A percentile compares a stretch with the other conserved stretches of the same genome.
phyloP scores from a whole-genome alignment of 768 basidiomycete genomes.

The Grammothele lineata region DNA sequence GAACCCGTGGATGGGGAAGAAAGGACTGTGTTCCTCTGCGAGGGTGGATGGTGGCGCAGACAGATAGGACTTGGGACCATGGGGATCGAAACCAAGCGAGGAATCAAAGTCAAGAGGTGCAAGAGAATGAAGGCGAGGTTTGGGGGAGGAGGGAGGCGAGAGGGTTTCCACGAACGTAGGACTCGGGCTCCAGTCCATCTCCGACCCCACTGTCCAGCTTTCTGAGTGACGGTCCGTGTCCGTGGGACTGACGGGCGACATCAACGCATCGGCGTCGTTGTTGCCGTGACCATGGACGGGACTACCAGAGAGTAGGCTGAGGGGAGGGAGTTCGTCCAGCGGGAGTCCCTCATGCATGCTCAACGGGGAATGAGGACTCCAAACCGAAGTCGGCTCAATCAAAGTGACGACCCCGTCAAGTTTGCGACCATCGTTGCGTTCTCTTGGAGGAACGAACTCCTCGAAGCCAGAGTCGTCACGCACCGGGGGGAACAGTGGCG shows the following conservation, averaged over 20 bases:
- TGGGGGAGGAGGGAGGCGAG: constrained; percentile 10
- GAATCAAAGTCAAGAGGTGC: constrained; percentile 3
- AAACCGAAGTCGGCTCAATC: constrained; percentile 17
- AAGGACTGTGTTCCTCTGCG: constrained; percentile 2
- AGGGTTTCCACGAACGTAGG: constrained; percentile 7
- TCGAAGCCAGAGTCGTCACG: constrained; percentile 21
- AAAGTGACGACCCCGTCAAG: constrained; percentile 2
- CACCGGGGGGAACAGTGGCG: constrained; percentile 12
- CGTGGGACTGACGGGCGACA: background rate
- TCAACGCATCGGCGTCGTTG: constrained; percentile 2
- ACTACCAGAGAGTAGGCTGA: background rate
- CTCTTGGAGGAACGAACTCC: constrained; percentile 11
- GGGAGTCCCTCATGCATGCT: constrained; percentile 11
- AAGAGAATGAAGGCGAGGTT: constrained; percentile 8
- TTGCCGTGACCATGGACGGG: constrained; percentile 1
- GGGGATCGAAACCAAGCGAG: constrained; percentile 6
- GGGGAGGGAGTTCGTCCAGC: constrained; percentile 6
- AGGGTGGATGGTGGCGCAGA: background rate
- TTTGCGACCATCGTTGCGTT: constrained; percentile 1
- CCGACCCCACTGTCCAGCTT: constrained; percentile 5
- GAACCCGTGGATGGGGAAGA: constrained; percentile 2
- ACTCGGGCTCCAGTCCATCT: constrained; percentile 15
- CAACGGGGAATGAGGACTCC: constrained; percentile 15
- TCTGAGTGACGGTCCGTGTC: background rate
- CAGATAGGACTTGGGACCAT: no score